phyloP scores from a whole-genome alignment of 2,329 filamentous ascomycete genomes.

The Setomelanomma holmii region DNA sequence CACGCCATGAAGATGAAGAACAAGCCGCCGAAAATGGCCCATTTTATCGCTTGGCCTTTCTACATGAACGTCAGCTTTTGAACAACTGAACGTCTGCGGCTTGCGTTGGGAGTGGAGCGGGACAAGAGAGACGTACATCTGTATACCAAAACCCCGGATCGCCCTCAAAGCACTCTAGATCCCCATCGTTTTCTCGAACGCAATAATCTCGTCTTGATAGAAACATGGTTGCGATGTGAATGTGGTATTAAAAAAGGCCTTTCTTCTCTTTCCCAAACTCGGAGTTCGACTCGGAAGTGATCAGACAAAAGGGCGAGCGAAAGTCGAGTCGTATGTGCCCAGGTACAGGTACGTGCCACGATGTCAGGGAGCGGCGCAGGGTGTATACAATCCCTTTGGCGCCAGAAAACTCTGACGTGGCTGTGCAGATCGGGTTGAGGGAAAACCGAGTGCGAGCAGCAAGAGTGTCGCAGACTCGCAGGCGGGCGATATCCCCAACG shows the following conservation, averaged over 20 bases:
- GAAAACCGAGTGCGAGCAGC: too few species aligned
- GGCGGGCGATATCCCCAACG: too few species aligned
- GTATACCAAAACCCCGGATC: slow-evolving; percentile 45
- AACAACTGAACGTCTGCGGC: too few species aligned
- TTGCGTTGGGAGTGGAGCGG: too few species aligned
- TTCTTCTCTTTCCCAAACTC: too few species aligned
- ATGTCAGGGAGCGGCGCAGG: neutral
- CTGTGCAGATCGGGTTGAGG: too few species aligned
- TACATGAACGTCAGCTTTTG: slow-evolving; percentile 38
- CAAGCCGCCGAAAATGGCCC: slow-evolving; percentile 70
- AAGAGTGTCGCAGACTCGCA: too few species aligned
- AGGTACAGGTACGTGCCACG: neutral
- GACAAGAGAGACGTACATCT: slow-evolving; percentile 31
- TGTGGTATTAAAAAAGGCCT: neutral
- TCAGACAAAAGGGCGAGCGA: neutral
- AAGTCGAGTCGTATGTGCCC: neutral
- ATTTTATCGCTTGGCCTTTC: slow-evolving; percentile 73
- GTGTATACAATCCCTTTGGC: too few species aligned
- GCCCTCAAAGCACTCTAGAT: slow-evolving; percentile 32
- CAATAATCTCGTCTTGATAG: slow-evolving; percentile 36
- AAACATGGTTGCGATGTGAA: slow-evolving; percentile 27
- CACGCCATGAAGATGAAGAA: slow-evolving; percentile 66
- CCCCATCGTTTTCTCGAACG: slow-evolving; percentile 32
- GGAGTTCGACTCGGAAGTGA: too few species aligned
- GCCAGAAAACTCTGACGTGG: slow-evolving; percentile 1